These are phyloP conservation scores for Scorias spongiosa DNA, from an alignment of 2,329 filamentous ascomycete genomes.

Conservation along the genomic window DNA sequence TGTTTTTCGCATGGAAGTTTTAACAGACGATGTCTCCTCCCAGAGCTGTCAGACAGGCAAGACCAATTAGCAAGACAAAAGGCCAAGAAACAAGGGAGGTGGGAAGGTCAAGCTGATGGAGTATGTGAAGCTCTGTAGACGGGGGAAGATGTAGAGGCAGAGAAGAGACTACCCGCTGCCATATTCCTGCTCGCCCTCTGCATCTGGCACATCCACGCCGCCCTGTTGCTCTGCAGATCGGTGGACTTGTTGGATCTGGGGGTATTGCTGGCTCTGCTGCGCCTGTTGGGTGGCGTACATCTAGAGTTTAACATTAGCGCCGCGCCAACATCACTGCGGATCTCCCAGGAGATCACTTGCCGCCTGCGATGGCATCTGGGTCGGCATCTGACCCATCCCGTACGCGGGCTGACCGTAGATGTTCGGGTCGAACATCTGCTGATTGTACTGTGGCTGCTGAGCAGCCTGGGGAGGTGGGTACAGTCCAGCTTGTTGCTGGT, in stretches of 20 bases:
- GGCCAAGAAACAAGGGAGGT: too few species aligned
- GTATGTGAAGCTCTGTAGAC: too few species aligned
- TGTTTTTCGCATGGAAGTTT: too few species aligned
- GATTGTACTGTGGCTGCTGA: conserved; percentile 57
- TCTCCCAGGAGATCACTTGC: background rate
- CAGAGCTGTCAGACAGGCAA: too few species aligned
- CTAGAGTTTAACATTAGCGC: background rate
- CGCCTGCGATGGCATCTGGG: conserved; percentile 10
- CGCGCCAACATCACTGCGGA: background rate
- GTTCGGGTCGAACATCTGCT: conserved; percentile 62
- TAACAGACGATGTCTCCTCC: too few species aligned
- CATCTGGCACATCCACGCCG: conserved; percentile 27
- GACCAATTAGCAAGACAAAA: too few species aligned
- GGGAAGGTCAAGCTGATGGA: too few species aligned
- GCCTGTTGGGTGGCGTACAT: conserved; percentile 2
- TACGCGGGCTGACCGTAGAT: conserved; percentile 47
- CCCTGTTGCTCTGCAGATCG: conserved; percentile 21
- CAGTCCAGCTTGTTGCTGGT: conserved; percentile 64
- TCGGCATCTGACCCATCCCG: conserved; percentile 15
- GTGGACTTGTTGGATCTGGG: conserved; percentile 28
- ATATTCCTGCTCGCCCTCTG: conserved; percentile 30
- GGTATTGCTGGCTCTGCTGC: conserved; percentile 5
- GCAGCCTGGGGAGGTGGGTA: conserved; percentile 70
- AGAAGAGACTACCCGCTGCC: conserved; percentile 8
- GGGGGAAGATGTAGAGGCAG: too few species aligned